Percentiles rank a stretch among this genome's conserved stretches.
Evolutionary conservation across 805 yeast genomes (phyloP).

Genomic region (Cyberlindnera amylophila): DNA sequence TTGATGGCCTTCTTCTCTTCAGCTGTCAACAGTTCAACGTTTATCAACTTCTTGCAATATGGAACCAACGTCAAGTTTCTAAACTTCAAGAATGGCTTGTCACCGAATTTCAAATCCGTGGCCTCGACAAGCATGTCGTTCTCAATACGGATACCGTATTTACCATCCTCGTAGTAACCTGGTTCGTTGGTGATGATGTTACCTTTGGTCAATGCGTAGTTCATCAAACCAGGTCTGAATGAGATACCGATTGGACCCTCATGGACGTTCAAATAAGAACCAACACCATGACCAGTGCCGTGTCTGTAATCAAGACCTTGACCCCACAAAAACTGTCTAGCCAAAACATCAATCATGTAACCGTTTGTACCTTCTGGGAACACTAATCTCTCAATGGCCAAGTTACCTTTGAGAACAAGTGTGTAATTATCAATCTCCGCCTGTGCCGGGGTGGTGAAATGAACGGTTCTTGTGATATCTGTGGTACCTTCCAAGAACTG

Average conservation of each 20-base stretch:
- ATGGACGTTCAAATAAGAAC: constrained; percentile 85
- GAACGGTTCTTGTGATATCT: constrained; percentile 87
- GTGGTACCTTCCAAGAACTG: constrained; percentile 95
- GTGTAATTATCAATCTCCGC: constrained; percentile 72
- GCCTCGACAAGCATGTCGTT: constrained; percentile 63
- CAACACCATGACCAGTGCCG: constrained; percentile 99
- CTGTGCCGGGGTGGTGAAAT: constrained; percentile 52
- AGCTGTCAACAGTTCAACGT: constrained; percentile 46
- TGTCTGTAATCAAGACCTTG: constrained; percentile 85
- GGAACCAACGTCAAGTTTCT: constrained; percentile 87
- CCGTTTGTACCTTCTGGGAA: constrained; percentile 81
- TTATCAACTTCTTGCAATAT: constrained; percentile 73
- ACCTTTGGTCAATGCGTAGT: constrained; percentile 58
- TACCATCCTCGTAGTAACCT: constrained; percentile 88
- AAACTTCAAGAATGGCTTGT: constrained; percentile 58
- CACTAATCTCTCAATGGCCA: constrained; percentile 75
- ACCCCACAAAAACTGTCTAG: constrained; percentile 79
- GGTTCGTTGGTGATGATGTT: constrained; percentile 89
- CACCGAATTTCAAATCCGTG: constrained; percentile 46
- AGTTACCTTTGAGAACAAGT: constrained; percentile 84
- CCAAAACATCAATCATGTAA: constrained; percentile 70
- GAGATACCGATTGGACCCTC: constrained; percentile 91
- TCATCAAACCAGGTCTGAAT: constrained; percentile 41
- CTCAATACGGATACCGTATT: constrained; percentile 86
- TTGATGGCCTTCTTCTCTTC: constrained; percentile 72